Conservation (phyloP, 805 yeast genomes). For the Saccharomycopsis amapae region DNA sequence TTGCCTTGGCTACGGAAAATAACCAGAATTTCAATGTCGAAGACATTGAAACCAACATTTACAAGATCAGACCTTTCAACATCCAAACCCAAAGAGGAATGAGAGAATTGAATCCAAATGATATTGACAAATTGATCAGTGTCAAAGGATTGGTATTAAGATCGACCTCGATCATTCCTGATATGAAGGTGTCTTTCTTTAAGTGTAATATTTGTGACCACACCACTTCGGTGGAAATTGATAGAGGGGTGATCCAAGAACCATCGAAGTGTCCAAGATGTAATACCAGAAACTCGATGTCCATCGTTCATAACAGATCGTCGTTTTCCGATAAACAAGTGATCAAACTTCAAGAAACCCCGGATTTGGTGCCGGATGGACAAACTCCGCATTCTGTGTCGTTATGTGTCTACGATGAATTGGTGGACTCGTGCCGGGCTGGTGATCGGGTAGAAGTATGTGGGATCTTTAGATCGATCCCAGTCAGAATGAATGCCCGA, state of each 20-base stretch:
- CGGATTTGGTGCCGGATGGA: slow-evolving; percentile 94
- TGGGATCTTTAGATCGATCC: slow-evolving; percentile 88
- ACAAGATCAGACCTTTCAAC: slow-evolving; percentile 85
- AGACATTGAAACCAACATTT: slow-evolving; percentile 72
- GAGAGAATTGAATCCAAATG: slow-evolving; percentile 90
- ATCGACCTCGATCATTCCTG: slow-evolving; percentile 88
- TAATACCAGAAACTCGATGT: slow-evolving; percentile 79
- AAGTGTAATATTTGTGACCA: slow-evolving; percentile 93
- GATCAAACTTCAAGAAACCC: slow-evolving; percentile 88
- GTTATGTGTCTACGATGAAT: slow-evolving; percentile 88
- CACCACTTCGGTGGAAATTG: slow-evolving; percentile 84
- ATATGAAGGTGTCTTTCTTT: slow-evolving; percentile 96
- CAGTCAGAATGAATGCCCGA: slow-evolving; percentile 80
- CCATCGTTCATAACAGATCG: slow-evolving; percentile 83
- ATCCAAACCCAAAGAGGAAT: slow-evolving; percentile 68
- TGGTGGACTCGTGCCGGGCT: slow-evolving; percentile 90
- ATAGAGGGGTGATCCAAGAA: slow-evolving; percentile 89
- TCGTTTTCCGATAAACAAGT: slow-evolving; percentile 94
- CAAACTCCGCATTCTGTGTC: slow-evolving; percentile 97
- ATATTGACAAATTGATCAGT: slow-evolving; percentile 86
- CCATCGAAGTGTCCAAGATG: slow-evolving; percentile 95
- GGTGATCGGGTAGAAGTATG: slow-evolving; percentile 96
- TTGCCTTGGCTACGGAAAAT: slow-evolving; percentile 57
- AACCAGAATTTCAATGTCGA: slow-evolving; percentile 43
- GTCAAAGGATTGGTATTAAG: slow-evolving; percentile 88